A percentile compares a stretch with the other conserved stretches of the same genome.
phyloP scores from a whole-genome alignment of 192 early-diverging fungal species.

The Coemansia sp. region DNA sequence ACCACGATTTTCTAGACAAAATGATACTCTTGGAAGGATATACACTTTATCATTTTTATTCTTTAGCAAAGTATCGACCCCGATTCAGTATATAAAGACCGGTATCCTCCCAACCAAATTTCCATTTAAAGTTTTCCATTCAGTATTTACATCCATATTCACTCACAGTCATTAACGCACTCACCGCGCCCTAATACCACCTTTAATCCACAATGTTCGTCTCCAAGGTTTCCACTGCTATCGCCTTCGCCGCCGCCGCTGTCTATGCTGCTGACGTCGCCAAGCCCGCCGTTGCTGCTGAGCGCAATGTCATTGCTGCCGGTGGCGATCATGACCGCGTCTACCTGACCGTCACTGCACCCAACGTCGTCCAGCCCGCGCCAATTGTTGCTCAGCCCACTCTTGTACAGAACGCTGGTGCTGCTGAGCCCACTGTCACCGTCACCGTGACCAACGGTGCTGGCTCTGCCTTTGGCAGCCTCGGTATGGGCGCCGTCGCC shows the following conservation, averaged over 20 bases:
- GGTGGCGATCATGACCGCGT: conserved; percentile 18
- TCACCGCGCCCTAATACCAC: neutral
- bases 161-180: neutral
- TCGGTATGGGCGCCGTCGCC: conserved; percentile 36
- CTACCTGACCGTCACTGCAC: conserved; percentile 38
- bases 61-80: neutral
- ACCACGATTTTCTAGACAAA: neutral
- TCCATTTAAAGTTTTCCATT: neutral
- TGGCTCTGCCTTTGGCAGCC: conserved; percentile 13
- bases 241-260: conserved; percentile 32
- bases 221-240: conserved; percentile 29
- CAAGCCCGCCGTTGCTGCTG: conserved; percentile 11
- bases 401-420: conserved; percentile 44
- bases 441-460: conserved; percentile 32
- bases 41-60: too few species aligned
- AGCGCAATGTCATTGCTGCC: conserved; percentile 10
- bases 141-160: neutral
- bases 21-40: too few species aligned
- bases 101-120: neutral
- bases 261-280: conserved; percentile 10
- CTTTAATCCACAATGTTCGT: conserved; percentile 14
- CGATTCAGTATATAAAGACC: neutral
- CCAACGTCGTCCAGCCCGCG: conserved; percentile 30
- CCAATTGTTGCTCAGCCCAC: conserved; percentile 13
- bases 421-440: conserved; percentile 27